These are phyloP conservation scores for Epichloe elymi DNA, from an alignment of 2,329 filamentous ascomycete species.

Conservation along the genomic window DNA sequence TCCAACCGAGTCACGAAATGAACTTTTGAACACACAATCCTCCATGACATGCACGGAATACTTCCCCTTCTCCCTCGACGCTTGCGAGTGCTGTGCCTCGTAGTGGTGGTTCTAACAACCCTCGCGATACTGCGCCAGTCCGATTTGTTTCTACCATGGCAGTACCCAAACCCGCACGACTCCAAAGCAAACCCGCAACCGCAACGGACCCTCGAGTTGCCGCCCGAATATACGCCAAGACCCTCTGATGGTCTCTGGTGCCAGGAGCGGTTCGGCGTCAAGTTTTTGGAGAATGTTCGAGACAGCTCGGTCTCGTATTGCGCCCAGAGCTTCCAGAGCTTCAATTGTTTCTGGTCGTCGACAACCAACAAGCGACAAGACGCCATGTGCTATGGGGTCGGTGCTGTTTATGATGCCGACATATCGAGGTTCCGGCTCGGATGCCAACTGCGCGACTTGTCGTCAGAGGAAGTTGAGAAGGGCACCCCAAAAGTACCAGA, in stretches of 20 bases:
- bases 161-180: not conserved
- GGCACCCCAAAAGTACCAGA: not conserved
- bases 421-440: not conserved
- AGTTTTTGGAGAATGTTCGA: no score
- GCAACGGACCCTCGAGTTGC: no score
- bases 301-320: constrained; percentile 12
- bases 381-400: constrained; percentile 3
- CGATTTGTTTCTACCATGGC: not conserved
- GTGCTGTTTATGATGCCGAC: constrained; percentile 1
- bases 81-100: not conserved
- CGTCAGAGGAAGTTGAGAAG: not conserved
- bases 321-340: constrained; percentile 9
- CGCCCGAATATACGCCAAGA: no score
- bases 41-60: not conserved
- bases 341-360: constrained; percentile 9
- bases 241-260: no score
- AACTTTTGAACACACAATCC: not conserved
- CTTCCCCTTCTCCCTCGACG: not conserved
- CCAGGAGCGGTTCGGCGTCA: no score
- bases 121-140: not conserved
- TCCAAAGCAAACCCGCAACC: not conserved
- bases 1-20: not conserved
- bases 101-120: not conserved
- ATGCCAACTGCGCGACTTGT: not conserved
- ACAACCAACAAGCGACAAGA: constrained; percentile 1